phyloP scores from a whole-genome alignment of 176 grass and related monocot species.

The Paspalum notatum region DNA sequence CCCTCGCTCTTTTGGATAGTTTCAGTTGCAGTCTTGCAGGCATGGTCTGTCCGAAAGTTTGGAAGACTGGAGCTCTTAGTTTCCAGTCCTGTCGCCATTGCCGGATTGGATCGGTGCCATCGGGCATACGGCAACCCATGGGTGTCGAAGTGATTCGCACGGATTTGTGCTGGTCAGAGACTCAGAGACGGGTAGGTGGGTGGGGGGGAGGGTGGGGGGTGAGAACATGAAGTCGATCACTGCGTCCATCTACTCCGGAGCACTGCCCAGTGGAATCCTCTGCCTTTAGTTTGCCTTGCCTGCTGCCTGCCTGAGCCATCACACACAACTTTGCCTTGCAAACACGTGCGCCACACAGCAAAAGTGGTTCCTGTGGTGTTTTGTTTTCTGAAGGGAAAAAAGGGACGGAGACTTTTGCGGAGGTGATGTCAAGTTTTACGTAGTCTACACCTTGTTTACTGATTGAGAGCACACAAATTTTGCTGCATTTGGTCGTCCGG shows the following conservation, averaged over 20 bases:
- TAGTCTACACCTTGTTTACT: neutral
- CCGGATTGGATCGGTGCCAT: neutral
- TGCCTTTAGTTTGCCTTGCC: too few relatives aligned
- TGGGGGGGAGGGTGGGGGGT: conserved; percentile 18
- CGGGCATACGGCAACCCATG: neutral
- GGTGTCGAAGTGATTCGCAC: neutral
- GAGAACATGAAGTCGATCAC: conserved; percentile 34
- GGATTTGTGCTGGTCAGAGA: neutral
- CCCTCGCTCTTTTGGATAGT: too few relatives aligned
- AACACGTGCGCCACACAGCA: neutral
- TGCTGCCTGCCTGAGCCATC: neutral
- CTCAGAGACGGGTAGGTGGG: neutral
- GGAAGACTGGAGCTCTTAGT: neutral
- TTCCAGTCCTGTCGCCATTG: neutral
- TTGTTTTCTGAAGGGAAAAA: neutral
- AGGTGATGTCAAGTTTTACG: neutral
- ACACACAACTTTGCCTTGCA: neutral
- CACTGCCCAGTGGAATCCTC: neutral
- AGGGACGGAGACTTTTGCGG: neutral
- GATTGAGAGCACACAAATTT: neutral
- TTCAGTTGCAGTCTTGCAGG: too few relatives aligned
- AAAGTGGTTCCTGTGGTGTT: neutral
- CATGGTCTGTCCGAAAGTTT: too few relatives aligned
- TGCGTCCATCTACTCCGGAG: neutral
- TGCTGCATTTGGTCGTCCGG: neutral